phyloP scores from a whole-genome alignment of 2,329 filamentous ascomycete species.

The Pleomassaria siparia region DNA sequence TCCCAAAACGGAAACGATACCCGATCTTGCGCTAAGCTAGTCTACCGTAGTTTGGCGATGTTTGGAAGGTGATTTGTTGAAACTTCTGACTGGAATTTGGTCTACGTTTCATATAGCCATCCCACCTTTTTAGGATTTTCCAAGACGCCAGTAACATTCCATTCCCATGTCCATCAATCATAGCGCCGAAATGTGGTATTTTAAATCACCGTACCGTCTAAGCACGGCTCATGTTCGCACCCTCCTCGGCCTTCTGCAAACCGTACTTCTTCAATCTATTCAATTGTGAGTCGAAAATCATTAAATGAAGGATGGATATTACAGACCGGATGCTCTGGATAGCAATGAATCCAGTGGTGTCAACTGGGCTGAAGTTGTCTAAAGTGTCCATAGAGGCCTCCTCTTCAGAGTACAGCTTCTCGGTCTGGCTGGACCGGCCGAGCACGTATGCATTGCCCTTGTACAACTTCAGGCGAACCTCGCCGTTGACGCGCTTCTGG shows the following conservation, averaged over 20 bases:
- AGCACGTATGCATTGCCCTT: slow-evolving; percentile 66
- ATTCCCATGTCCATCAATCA: neutral
- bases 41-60: no score
- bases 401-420: slow-evolving; percentile 69
- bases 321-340: slow-evolving; percentile 62
- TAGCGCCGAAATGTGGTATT: neutral
- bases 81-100: neutral
- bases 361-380: slow-evolving; percentile 65
- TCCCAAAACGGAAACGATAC: no score
- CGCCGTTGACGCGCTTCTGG: slow-evolving; percentile 45
- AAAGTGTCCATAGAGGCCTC: slow-evolving; percentile 72
- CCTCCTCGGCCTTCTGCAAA: slow-evolving; percentile 41
- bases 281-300: neutral
- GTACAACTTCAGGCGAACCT: slow-evolving; percentile 65
- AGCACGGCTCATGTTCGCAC: slow-evolving; percentile 11
- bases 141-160: neutral
- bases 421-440: slow-evolving; percentile 62
- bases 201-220: neutral
- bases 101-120: neutral
- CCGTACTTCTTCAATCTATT: slow-evolving; percentile 48
- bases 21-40: no score
- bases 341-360: slow-evolving; percentile 69
- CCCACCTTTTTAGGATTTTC: neutral
- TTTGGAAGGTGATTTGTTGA: neutral
- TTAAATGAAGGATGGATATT: neutral